Percentiles rank a stretch among this genome's conserved stretches.
These are phyloP conservation scores for Ascochyta lentis DNA, from an alignment of 2,329 filamentous ascomycete species.

Conservation along the genomic window DNA sequence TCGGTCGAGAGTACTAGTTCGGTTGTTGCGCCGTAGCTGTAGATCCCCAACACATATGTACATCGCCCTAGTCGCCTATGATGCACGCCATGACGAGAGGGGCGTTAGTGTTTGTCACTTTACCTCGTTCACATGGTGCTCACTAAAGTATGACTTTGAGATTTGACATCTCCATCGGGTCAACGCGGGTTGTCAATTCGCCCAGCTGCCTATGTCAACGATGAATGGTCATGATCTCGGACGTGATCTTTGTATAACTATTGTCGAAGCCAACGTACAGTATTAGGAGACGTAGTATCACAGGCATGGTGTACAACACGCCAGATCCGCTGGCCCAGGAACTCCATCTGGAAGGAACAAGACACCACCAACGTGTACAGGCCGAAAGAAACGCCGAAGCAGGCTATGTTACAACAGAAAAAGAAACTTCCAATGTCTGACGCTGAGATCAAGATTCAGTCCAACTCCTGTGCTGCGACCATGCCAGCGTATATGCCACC, in stretches of 20 bases:
- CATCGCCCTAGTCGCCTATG: constrained; percentile 18
- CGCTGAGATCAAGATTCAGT: constrained; percentile 19
- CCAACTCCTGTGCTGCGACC: constrained; percentile 47
- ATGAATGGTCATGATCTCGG: neutral
- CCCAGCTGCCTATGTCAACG: neutral
- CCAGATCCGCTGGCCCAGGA: neutral
- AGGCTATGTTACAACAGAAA: neutral
- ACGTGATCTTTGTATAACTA: neutral
- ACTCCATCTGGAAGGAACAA: constrained; percentile 2
- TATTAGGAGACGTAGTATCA: neutral
- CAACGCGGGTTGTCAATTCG: neutral
- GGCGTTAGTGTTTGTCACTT: constrained; percentile 20
- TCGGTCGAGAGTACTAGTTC: constrained; percentile 22
- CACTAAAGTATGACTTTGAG: constrained; percentile 6
- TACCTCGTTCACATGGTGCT: neutral
- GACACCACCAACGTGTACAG: neutral
- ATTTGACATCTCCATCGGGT: constrained; percentile 9
- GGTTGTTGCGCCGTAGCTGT: constrained; percentile 28
- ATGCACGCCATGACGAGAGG: constrained; percentile 34
- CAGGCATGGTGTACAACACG: neutral
- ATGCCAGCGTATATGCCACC: constrained; percentile 47
- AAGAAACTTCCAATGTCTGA: neutral
- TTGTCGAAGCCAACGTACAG: neutral
- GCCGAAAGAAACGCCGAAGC: neutral
- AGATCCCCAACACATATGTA: constrained; percentile 23